Evolutionary conservation across 805 yeast species (phyloP).

Genomic region (Lipomyces anomalus): DNA sequence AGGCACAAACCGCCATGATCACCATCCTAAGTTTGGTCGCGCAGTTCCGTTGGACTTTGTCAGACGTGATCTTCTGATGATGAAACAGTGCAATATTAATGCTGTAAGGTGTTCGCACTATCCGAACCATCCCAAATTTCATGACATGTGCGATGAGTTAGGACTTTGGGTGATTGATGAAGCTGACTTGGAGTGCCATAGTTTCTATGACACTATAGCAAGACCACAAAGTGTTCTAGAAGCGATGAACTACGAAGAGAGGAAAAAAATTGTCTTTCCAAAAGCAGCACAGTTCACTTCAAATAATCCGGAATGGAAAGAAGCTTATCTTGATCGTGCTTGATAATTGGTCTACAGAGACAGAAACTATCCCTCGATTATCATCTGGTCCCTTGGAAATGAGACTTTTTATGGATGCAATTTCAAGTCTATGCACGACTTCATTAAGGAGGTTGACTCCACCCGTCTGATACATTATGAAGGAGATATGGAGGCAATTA

Average conservation of each 20-base stretch:
- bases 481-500: conserved; percentile 30
- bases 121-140: conserved; percentile 35
- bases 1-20: conserved; percentile 39
- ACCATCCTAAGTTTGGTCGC: conserved; percentile 34
- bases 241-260: conserved; percentile 13
- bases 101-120: conserved; percentile 38
- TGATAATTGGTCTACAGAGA: conserved; percentile 33
- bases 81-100: conserved; percentile 36
- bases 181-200: conserved; percentile 39
- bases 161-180: conserved; percentile 38
- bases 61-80: conserved; percentile 31
- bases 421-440: conserved; percentile 32
- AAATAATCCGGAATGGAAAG: conserved; percentile 33
- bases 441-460: conserved; percentile 28
- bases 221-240: conserved; percentile 5
- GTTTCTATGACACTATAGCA: conserved; percentile 27
- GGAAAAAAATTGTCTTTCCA: conserved; percentile 7
- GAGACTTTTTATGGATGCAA: conserved; percentile 36
- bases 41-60: conserved; percentile 36
- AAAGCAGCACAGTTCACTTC: conserved; percentile 30
- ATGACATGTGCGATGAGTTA: conserved; percentile 32
- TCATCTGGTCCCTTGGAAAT: conserved; percentile 39
- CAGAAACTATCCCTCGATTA: conserved; percentile 34
- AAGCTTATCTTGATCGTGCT: conserved; percentile 36
- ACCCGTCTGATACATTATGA: conserved; percentile 36